Evolutionary conservation across 2,329 filamentous ascomycete genomes (phyloP), one percentile per base, ranked within the genome.

Genomic region (Exserohilum rostratum): DNA sequence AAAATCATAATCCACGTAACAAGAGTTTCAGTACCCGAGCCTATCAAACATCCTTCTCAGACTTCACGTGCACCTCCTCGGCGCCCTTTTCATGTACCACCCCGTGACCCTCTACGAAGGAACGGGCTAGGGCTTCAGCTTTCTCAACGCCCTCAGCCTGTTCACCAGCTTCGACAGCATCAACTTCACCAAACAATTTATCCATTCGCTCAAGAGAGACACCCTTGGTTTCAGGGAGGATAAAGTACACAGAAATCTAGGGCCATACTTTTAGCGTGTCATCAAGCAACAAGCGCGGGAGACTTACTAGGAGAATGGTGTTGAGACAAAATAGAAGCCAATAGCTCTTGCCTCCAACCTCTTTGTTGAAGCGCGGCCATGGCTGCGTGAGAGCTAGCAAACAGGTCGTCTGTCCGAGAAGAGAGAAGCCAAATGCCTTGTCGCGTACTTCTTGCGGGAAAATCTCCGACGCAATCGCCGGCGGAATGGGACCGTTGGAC

Each of bases 401-500:
- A n/a, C 45, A 49, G 5, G 27, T 40, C 12, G 46, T 53, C 22
- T 53, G 54, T 0, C 53, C 48, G 18, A 56, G 48, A 10, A 57
- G 40, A 12, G 54, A 53, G 27, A 50, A 53, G 3, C 40, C 49
- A 18, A 57, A 53, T 3, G 40, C 45, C 29, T 57, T 57, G 18
- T 52, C 40, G 11, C 45, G 45, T 9, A 48, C 47, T 27, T 50
- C 47, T 30, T 46, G 44, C 2, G 53, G 42, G 22, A 55, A 48
- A 7, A 51, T 55, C 46, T 55, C 46, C 20, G 52, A 50, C 7
- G 53, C 46, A 38, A 50, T 55, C 6, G 47, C 53, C 13, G 53
- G 35, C 9, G 47, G 47, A 29, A 55, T 55, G 6, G 47, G 53
- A 12, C 53, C 52, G 17, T 55, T 50, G 11, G 53, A 51, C 38